Percentiles rank a stretch among this genome's conserved stretches.
Conservation (phyloP, 148 eudicot species). For the Rhododendron molle region DNA sequence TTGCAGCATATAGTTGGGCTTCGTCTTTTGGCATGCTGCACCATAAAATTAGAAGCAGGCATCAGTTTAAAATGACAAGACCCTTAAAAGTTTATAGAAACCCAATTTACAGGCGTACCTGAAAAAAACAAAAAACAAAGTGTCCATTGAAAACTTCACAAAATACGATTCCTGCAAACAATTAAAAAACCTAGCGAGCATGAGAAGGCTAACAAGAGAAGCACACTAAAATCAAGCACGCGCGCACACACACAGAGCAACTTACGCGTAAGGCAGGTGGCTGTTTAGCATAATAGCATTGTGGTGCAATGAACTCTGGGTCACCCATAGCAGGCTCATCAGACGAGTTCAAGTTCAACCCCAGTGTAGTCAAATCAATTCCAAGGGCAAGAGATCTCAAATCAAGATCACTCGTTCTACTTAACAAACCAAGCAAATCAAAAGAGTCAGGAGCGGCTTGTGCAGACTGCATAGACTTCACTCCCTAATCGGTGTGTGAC, state of each 20-base stretch:
- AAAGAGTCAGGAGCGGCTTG: slow-evolving; percentile 60
- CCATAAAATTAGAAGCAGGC: background rate
- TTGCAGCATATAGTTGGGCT: slow-evolving; percentile 75
- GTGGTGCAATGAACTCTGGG: slow-evolving; percentile 61
- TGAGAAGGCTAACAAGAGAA: slow-evolving; percentile 7
- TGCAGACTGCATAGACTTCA: slow-evolving; percentile 66
- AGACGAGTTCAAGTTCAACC: slow-evolving; percentile 73
- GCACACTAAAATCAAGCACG: background rate
- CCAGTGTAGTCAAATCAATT: slow-evolving; percentile 66
- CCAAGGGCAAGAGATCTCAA: slow-evolving; percentile 76
- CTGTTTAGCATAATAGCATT: slow-evolving; percentile 53
- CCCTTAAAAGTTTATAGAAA: background rate
- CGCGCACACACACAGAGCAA: background rate
- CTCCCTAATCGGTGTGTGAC: slow-evolving; percentile 68
- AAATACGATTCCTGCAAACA: slow-evolving; percentile 52
- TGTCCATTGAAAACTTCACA: slow-evolving; percentile 40
- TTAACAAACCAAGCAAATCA: slow-evolving; percentile 66
- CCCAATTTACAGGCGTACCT: slow-evolving; percentile 33
- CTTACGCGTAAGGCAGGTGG: slow-evolving; percentile 57
- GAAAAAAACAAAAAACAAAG: slow-evolving; percentile 78
- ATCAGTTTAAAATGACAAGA: slow-evolving; percentile 3
- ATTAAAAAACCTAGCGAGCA: background rate
- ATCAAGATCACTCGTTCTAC: slow-evolving; percentile 60
- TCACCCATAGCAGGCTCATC: slow-evolving; percentile 67
- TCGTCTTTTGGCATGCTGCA: slow-evolving; percentile 93